Evolutionary conservation across 192 early-diverging fungal genomes (phyloP).

Genomic region (Coemansia sp.): DNA sequence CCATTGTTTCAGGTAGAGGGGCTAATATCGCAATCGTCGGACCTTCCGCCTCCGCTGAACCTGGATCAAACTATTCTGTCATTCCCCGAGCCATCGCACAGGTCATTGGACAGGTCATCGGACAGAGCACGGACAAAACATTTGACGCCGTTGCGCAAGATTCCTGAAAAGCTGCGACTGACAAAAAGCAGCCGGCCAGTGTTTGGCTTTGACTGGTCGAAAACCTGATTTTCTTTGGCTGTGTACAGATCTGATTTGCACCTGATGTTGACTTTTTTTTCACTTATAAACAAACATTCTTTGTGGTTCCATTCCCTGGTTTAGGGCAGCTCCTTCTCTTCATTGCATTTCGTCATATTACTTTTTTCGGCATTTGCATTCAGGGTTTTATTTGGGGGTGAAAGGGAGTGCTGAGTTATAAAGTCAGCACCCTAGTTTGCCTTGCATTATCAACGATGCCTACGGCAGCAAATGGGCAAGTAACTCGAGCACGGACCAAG

Average conservation of each 20-base stretch:
- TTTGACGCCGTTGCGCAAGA: neutral
- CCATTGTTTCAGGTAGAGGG: slow-evolving; percentile 5
- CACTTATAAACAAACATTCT: neutral
- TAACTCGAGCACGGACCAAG: neutral
- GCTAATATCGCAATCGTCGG: neutral
- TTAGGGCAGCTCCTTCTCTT: neutral
- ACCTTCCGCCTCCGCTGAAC: slow-evolving; percentile 20
- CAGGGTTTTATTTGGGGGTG: neutral
- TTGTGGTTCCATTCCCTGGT: neutral
- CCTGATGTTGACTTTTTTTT: neutral
- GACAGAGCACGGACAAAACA: neutral
- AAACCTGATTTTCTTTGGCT: neutral
- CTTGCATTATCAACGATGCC: neutral
- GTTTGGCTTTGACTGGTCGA: neutral
- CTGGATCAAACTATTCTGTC: slow-evolving; percentile 18
- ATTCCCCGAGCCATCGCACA: neutral
- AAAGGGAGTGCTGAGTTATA: neutral
- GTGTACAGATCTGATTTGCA: neutral
- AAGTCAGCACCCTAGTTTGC: neutral
- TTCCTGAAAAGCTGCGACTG: neutral
- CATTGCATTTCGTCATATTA: neutral
- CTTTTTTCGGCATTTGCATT: neutral
- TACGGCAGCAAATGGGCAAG: neutral
- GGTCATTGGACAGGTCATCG: neutral
- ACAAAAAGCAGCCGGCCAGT: neutral